Base-by-base conservation (phyloP, 1,139 yeast genomes). In the Yamadazyma triangularis region DNA sequence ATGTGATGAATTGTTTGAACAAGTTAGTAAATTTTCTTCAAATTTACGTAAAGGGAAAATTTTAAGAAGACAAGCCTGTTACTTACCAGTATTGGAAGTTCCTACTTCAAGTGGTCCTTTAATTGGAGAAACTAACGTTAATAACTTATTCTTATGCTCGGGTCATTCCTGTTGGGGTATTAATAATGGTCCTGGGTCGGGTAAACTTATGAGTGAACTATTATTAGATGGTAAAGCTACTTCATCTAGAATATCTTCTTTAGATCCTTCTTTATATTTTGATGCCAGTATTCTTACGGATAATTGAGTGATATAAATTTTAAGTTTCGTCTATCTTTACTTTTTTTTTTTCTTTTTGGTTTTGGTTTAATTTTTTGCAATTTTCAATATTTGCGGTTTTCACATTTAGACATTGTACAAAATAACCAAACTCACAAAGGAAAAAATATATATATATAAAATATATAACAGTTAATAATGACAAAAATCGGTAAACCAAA, bases 91-190 rank as follows among this genome's bases (percentile, higher is more conserved):
- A 3, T 72, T 89, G 32, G 95, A 89, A 51, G 89, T 87, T 4
- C 95, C 96, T 2, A 81, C 93, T 3, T 78, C 88, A 30, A 78
- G 93, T 4, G 97, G 98, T 3, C 98, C 98, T 0, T 68, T 91
- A 35, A 80, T 91, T 42, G 98, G 98, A 29, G 89, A 85, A 48
- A 89, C 97, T 0, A 87, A 88, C 49, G 91, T 87, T 13, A 77
- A 73, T 16, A 81, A 81, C 41, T 62, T 91, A 40, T 85, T 64
- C 46, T 60, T 91, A 37, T 95, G 96, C 3, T 77, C 93, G 13
- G 98, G 97, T 1, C 98, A 91, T 56, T 82, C 95, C 13, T 91
- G 97, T 60, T 91, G 98, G 98, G 98, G 98, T 15, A 91, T 91
- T 41, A 91, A 91, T 58, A 89, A 91, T 56, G 96, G 96, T 0